Evolutionary conservation across 1,139 yeast species (phyloP).

Genomic region (Candida glucosophila): DNA sequence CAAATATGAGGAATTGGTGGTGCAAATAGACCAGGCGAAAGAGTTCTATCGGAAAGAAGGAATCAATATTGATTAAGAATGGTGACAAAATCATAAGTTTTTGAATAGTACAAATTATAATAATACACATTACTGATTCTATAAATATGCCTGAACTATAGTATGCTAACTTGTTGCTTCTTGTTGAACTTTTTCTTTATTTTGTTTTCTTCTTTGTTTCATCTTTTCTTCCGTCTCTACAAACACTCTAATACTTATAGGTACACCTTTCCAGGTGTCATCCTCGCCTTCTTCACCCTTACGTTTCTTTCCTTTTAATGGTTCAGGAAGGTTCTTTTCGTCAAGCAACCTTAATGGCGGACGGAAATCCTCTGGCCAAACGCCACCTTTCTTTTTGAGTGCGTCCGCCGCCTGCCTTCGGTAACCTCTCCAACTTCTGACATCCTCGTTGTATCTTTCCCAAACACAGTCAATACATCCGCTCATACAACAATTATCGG

Average conservation of each 20-base stretch:
- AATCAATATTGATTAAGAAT: slow-evolving; percentile 38
- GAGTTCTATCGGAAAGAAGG: slow-evolving; percentile 50
- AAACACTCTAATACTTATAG: slow-evolving; percentile 70
- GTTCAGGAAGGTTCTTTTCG: slow-evolving; percentile 25
- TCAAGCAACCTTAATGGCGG: slow-evolving; percentile 44
- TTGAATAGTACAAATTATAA: too few relatives aligned
- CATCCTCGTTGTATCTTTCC: slow-evolving; percentile 85
- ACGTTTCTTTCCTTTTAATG: slow-evolving; percentile 18
- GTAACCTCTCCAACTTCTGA: slow-evolving; percentile 66
- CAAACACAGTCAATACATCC: slow-evolving; percentile 97
- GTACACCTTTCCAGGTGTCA: slow-evolving; percentile 58
- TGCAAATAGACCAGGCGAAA: slow-evolving; percentile 62
- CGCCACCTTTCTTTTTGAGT: slow-evolving; percentile 39
- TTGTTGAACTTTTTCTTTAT: too few relatives aligned
- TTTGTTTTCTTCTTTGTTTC: slow-evolving; percentile 25
- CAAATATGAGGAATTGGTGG: slow-evolving; percentile 55
- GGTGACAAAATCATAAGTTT: too few relatives aligned
- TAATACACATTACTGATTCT: too few relatives aligned
- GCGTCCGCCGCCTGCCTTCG: slow-evolving; percentile 55
- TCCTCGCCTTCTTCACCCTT: slow-evolving; percentile 8
- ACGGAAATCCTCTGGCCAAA: slow-evolving; percentile 79
- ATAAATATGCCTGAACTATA: too few relatives aligned
- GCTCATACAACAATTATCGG: slow-evolving; percentile 95
- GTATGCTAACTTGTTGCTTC: too few relatives aligned
- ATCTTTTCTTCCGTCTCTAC: slow-evolving; percentile 72